Base-by-base conservation (phyloP, 441 rosid species). In the Pelargonium australe region DNA sequence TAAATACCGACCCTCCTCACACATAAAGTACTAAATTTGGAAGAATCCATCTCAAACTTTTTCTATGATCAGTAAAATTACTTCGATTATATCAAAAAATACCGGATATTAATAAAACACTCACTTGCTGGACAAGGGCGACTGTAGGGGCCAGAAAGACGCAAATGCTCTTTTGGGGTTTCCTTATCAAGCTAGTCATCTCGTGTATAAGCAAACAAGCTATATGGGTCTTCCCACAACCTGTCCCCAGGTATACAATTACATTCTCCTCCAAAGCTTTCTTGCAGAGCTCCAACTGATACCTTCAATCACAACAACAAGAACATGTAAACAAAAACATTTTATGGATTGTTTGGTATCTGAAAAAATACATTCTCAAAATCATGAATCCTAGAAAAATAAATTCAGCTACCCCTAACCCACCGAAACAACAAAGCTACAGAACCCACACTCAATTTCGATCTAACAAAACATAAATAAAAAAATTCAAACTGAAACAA, bases 221-320 rank as follows among this genome's bases (percentile, higher is more conserved):
- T 63, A 95, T 91, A 77, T 91, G 99, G 20, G 99, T 95, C 84
- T 95, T 95, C 71, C 99, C 99, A 78, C 90, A 86, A 67, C 99
- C 99, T 12, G 97, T 95, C 74, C 83, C 97, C 79, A 95, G 63
- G 78, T 82, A 91, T 10, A 95, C 97, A 53, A 95, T 87, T 64
- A 86, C 73, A 68, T 94, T 91, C 84, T 87, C 96, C 73, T 87
- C 86, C 83, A 82, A 12, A 13, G 99, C 99, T 79, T 85, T 88
- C 82, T 87, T 66, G 81, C 92, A 95, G 64, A 95, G 73, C 64
- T 95, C 97, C 84, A 95, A 70, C 74, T 91, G 97, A 80, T 95
- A 95, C 80, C 99, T 94, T 37, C 68, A 25, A 66, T 11, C 45
- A 23, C 68, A 65, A 64, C 57, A 77, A 5, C 20, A 1, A 23